Conservation (phyloP, 768 basidiomycete genomes). For the Trametes sanguinea region DNA sequence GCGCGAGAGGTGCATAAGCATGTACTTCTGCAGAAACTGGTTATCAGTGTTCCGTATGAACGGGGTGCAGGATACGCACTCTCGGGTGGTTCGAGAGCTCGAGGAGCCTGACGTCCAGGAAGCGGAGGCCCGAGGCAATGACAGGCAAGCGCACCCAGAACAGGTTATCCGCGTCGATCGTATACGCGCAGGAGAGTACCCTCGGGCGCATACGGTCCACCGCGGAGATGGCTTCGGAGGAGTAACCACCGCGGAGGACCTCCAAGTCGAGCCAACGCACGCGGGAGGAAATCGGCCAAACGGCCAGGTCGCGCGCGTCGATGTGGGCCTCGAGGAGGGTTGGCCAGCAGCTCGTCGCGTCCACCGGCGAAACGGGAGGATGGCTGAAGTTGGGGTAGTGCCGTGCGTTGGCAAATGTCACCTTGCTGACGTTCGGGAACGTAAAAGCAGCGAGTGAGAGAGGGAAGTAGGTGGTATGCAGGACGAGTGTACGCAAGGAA, state of each 20-base stretch:
- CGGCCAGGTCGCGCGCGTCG: constrained; percentile 6
- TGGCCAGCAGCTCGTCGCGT: constrained; percentile 4
- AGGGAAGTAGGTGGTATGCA: neutral
- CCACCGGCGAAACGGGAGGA: neutral
- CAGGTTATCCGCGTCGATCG: constrained; percentile 2
- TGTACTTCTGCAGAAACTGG: neutral
- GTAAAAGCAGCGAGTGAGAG: neutral
- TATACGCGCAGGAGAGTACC: constrained; percentile 13
- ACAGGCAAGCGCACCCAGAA: constrained; percentile 11
- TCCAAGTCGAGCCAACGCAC: constrained; percentile 17
- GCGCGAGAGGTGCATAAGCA: constrained; percentile 4
- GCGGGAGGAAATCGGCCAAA: constrained; percentile 13
- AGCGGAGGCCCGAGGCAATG: constrained; percentile 8
- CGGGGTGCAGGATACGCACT: neutral
- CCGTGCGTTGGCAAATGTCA: constrained; percentile 3
- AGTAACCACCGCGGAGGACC: constrained; percentile 1
- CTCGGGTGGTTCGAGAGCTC: constrained; percentile 1
- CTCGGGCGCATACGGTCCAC: constrained; percentile 5
- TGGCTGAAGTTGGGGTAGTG: neutral
- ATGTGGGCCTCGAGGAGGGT: constrained; percentile 8
- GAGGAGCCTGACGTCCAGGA: constrained; percentile 10
- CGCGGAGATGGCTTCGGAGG: constrained; percentile 1
- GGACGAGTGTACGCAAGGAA: constrained; percentile 1
- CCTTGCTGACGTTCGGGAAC: constrained; percentile 2
- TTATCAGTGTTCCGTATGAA: no score